phyloP scores from a whole-genome alignment of 176 grass and related monocot genomes.

The Ensete glaucum region DNA sequence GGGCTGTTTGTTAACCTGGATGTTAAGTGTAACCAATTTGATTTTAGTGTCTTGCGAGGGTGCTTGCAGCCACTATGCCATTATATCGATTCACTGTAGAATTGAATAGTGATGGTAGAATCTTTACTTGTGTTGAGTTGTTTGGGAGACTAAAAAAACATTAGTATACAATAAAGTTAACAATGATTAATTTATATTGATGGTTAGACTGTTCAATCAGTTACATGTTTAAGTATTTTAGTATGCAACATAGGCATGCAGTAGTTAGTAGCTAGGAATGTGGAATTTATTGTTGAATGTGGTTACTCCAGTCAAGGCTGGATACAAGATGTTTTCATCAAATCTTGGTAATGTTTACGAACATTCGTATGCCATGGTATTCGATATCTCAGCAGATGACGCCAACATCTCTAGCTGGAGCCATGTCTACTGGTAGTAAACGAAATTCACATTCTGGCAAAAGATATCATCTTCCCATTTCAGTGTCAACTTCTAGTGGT shows the following conservation, averaged over 20 bases:
- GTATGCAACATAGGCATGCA: not conserved
- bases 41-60: not conserved
- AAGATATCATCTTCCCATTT: not conserved
- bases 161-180: too few species aligned
- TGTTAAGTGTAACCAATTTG: not conserved
- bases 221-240: not conserved
- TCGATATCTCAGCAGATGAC: not conserved
- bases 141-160: too few species aligned
- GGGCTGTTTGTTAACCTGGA: not conserved
- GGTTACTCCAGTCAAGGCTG: not conserved
- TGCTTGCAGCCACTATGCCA: not conserved
- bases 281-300: not conserved
- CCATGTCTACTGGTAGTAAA: not conserved
- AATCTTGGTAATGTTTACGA: not conserved
- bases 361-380: not conserved
- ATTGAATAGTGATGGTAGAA: not conserved
- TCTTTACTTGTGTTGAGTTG: too few species aligned
- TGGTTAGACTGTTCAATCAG: not conserved
- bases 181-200: too few species aligned
- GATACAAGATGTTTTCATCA: not conserved
- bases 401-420: not conserved
- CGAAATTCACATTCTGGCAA: not conserved
- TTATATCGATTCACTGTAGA: not conserved
- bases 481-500: slow-evolving; percentile 9
- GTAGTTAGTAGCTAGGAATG: not conserved